These are phyloP conservation scores for Citrus sinensis DNA, from an alignment of 345 rosid genomes.

Conservation along the genomic window DVS_A1.0 CM039163.1:45773001-45773500, in stretches of 20 bases:
- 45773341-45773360: neutral
- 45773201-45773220: neutral
- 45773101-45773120: neutral
- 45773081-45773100: neutral
- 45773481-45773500: neutral
- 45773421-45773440: too few relatives aligned
- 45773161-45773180: slow-evolving; percentile 9
- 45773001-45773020: slow-evolving; percentile 33
- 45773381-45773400: too few relatives aligned
- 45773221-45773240: neutral
- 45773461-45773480: neutral
- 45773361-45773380: neutral
- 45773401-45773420: neutral
- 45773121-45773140: neutral
- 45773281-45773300: neutral
- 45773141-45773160: slow-evolving; percentile 16
- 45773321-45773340: neutral
- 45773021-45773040: neutral
- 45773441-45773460: too few relatives aligned
- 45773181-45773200: neutral
- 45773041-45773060: too few relatives aligned
- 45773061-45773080: neutral
- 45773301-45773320: too few relatives aligned
- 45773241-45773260: too few relatives aligned
- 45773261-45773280: neutral